These are phyloP conservation scores for Xanthoceras sorbifolium DNA, from an alignment of 345 rosid genomes.

Conservation along the genomic window DNA sequence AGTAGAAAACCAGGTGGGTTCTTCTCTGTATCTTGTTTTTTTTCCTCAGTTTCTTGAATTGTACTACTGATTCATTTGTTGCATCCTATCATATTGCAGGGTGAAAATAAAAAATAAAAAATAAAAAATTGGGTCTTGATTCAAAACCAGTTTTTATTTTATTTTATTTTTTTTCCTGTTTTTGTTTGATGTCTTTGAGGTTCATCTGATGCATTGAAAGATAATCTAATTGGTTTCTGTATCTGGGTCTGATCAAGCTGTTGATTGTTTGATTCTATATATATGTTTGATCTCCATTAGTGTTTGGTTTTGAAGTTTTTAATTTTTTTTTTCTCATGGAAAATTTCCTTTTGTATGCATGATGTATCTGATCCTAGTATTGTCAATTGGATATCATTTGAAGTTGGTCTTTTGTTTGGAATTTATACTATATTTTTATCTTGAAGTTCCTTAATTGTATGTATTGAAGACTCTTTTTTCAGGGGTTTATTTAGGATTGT, in stretches of 20 bases:
- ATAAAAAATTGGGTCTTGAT: conserved; percentile 18
- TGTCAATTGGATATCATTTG: background rate
- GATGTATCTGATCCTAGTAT: conserved; percentile 3
- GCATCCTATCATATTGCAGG: background rate
- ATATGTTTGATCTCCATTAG: background rate
- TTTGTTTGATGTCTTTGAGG: conserved; percentile 11
- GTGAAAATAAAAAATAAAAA: background rate
- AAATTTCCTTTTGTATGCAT: background rate
- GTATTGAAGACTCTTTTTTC: background rate
- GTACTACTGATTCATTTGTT: conserved; percentile 12
- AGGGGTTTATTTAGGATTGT: conserved; percentile 3
- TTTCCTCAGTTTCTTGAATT: background rate
- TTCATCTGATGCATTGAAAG: conserved; percentile 23
- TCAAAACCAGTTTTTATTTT: conserved; percentile 13
- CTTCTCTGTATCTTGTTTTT: conserved; percentile 2
- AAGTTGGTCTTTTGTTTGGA: background rate
- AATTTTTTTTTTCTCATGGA: background rate
- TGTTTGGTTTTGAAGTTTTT: background rate
- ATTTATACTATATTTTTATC: background rate
- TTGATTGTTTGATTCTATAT: conserved; percentile 5
- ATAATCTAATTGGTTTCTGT: background rate
- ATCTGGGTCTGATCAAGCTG: conserved; percentile 17
- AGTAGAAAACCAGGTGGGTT: conserved; percentile 39
- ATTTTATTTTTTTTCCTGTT: background rate
- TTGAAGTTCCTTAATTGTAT: conserved; percentile 7